A percentile compares a stretch with the other conserved stretches of the same genome.
These are phyloP conservation scores for Annulohypoxylon bovei DNA, from an alignment of 495 filamentous ascomycete genomes.

Conservation along the genomic window DNA sequence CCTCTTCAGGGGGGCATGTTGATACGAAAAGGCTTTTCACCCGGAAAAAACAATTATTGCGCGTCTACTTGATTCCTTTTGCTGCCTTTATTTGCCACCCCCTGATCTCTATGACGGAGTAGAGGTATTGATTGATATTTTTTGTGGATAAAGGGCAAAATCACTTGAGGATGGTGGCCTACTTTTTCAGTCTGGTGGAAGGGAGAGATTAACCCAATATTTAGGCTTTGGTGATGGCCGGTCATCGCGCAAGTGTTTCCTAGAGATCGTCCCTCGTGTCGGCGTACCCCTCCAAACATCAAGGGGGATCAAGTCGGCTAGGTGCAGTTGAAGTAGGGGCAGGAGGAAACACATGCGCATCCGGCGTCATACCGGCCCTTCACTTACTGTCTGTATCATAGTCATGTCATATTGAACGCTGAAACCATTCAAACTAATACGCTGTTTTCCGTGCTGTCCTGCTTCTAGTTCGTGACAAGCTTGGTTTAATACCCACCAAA, in stretches of 20 bases:
- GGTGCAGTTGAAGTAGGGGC: constrained; percentile 37
- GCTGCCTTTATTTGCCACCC: constrained; percentile 40
- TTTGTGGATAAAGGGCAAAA: constrained; percentile 44
- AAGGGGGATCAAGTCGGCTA: constrained; percentile 24
- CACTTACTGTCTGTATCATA: constrained; percentile 50
- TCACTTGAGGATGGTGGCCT: constrained; percentile 25
- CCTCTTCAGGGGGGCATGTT: constrained; percentile 38
- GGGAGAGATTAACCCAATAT: constrained; percentile 19
- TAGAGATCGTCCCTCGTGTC: constrained; percentile 25
- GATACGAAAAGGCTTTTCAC: constrained; percentile 44
- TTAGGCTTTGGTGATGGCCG: constrained; percentile 32
- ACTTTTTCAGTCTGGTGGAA: constrained; percentile 29
- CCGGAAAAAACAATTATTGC: constrained; percentile 41
- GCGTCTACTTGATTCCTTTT: constrained; percentile 44
- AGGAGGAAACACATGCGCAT: constrained; percentile 43
- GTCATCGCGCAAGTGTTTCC: constrained; percentile 29
- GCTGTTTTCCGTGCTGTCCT: not conserved
- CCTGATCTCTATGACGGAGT: constrained; percentile 41
- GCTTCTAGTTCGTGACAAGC: not conserved
- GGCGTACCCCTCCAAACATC: constrained; percentile 7
- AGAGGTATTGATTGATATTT: constrained; percentile 39
- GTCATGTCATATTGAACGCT: constrained; percentile 50
- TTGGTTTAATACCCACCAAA: not conserved
- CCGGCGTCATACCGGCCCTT: constrained; percentile 43
- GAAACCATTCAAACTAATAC: constrained; percentile 44